Evolutionary conservation across 1,139 yeast genomes (phyloP), one percentile per base, ranked within the genome.

Genomic region (Sugiyamaella castrensis): DNA sequence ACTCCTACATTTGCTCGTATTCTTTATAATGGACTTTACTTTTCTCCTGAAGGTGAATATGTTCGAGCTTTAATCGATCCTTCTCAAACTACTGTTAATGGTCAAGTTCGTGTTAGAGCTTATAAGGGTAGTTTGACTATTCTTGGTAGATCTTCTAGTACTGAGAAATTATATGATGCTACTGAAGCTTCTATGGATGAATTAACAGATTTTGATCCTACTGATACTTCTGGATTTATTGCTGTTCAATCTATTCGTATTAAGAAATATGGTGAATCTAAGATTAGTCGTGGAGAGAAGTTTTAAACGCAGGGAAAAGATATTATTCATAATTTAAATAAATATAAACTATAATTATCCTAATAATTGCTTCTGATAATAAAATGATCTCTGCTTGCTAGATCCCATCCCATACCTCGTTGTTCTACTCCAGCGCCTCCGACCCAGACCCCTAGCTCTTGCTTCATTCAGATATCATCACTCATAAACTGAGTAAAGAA

Each of bases 111-210:
- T 77, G 84, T 91, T 56, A 79, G 91, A 69, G 83, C 87, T 59
- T 92, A 92, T 83, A 92, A 92, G 81, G 98, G 98, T 60, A 75
- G 81, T 53, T 73, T 89, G 62, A 73, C 76, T 50, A 80, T 92
- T 58, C 79, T 91, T 67, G 98, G 98, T 68, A 88, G 98, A 79
- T 89, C 84, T 56, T 88, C 97, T 27, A 84, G 84, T 57, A 88
- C 98, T 54, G 98, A 91, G 75, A 91, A 89, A 75, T 81, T 92
- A 63, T 92, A 92, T 71, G 98, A 92, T 70, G 97, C 96, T 59
- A 88, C 96, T 54, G 97, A 91, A 71, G 89, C 98, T 24, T 91
- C 98, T 15, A 92, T 92, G 98, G 98, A 92, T 72, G 98, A 92
- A 75, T 82, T 92, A 66, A 91, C 98, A 53, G 98, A 97, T 53